Evolutionary conservation across 495 filamentous ascomycete genomes (phyloP).

Genomic region (Trichoderma asperelloides): DNA sequence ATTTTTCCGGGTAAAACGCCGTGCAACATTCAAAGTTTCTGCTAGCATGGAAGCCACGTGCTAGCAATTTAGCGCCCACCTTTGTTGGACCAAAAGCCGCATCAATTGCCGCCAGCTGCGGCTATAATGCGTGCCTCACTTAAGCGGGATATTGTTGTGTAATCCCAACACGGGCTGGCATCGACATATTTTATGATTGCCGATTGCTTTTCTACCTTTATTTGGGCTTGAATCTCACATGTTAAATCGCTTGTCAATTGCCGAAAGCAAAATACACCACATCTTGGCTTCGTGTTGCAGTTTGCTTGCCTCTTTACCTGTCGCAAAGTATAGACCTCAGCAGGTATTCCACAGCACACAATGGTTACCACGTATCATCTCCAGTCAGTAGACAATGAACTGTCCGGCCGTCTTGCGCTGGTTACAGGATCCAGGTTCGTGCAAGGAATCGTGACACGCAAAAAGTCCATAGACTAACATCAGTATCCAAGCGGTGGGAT

Average conservation of each 20-base stretch:
- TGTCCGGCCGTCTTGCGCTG: conserved; percentile 1
- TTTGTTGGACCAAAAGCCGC: not conserved
- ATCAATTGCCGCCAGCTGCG: not conserved
- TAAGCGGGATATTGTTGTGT: not conserved
- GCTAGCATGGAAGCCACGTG: not conserved
- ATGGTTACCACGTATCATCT: not conserved
- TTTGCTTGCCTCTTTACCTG: not conserved
- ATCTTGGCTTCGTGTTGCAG: not conserved
- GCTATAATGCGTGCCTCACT: not conserved
- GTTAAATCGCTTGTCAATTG: no score
- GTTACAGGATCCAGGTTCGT: conserved; percentile 5
- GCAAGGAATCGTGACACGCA: not conserved
- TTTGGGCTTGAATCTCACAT: no score
- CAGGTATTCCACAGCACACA: not conserved
- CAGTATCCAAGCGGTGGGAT: not conserved
- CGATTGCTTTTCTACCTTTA: no score
- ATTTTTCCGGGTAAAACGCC: no score
- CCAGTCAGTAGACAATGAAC: not conserved
- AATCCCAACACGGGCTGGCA: not conserved
- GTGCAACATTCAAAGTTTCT: no score
- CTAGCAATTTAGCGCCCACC: not conserved
- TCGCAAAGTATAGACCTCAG: not conserved
- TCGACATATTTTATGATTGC: not conserved
- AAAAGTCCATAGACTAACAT: not conserved
- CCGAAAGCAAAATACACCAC: no score